These are phyloP conservation scores for Vachellia pachyceras DNA, from an alignment of 306 rosid genomes.

Conservation along the genomic window DNA sequence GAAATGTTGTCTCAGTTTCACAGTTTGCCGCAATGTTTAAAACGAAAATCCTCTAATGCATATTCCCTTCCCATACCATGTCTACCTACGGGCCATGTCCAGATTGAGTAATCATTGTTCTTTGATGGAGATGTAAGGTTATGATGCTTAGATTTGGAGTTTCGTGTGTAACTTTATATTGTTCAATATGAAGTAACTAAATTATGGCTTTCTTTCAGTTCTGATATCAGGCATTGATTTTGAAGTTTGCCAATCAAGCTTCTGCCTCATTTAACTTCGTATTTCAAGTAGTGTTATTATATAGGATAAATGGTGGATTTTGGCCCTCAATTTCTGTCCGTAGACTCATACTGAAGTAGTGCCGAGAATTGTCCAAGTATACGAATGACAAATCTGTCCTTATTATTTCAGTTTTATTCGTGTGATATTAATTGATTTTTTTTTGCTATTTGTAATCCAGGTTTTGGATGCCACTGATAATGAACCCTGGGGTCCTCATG, in stretches of 20 bases:
- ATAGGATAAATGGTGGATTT: not conserved
- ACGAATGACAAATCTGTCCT: not conserved
- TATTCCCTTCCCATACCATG: constrained; percentile 1
- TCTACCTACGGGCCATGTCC: not conserved
- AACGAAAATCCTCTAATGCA: not conserved
- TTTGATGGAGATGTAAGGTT: not conserved
- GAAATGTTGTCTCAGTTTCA: not conserved
- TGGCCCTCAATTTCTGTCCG: constrained; percentile 16
- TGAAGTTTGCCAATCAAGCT: not conserved
- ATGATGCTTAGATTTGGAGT: not conserved
- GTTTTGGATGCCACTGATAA: constrained; percentile 97
- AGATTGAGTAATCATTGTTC: not conserved
- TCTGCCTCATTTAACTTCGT: constrained; percentile 1
- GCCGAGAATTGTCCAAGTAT: not conserved
- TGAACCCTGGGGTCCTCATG: constrained; percentile 99
- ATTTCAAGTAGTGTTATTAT: not conserved
- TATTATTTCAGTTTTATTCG: not conserved
- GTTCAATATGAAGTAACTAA: not conserved
- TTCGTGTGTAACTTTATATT: not conserved
- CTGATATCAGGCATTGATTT: not conserved
- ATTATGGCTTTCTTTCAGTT: constrained; percentile 21
- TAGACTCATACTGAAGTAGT: not conserved
- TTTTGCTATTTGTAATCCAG: constrained; percentile 46
- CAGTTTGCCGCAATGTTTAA: not conserved
- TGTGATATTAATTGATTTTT: constrained; percentile 11